Conservation (phyloP, 2,329 filamentous ascomycete species). For the Colletotrichum zoysiae region DNA sequence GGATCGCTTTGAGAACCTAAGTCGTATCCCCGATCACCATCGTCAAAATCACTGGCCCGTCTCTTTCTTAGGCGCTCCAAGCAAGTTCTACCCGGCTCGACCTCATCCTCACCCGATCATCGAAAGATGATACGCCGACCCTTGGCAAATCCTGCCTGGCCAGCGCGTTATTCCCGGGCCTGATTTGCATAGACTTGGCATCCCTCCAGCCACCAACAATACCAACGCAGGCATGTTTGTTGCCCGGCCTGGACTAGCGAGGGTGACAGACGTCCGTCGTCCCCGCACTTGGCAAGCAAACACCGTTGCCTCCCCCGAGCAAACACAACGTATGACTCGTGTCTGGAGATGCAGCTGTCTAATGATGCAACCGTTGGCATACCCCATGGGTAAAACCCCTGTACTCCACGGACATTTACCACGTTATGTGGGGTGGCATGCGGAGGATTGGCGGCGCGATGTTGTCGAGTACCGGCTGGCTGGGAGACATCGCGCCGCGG, state of each 20-base stretch:
- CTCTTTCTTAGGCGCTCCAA: neutral
- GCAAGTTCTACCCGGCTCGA: conserved; percentile 18
- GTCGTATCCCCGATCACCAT: no score
- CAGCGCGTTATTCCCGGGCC: conserved; percentile 25
- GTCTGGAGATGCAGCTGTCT: conserved; percentile 1
- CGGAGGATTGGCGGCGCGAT: conserved; percentile 15
- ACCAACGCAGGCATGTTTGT: neutral
- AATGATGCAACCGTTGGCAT: conserved; percentile 33
- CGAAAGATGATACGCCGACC: conserved; percentile 25
- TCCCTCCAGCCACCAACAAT: conserved; percentile 2
- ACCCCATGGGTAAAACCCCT: conserved; percentile 33
- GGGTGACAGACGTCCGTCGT: conserved; percentile 38
- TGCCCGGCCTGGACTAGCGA: conserved; percentile 6
- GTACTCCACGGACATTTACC: conserved; percentile 22
- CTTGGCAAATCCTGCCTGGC: neutral
- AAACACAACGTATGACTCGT: conserved; percentile 22
- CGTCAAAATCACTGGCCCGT: neutral
- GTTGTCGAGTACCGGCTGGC: conserved; percentile 15
- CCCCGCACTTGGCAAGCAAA: conserved; percentile 18
- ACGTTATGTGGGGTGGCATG: conserved; percentile 33
- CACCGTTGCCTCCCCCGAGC: neutral
- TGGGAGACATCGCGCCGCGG: conserved; percentile 12
- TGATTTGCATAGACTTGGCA: conserved; percentile 11
- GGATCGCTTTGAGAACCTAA: neutral
- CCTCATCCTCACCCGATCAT: conserved; percentile 29